These are phyloP conservation scores for Lycium barbarum DNA, from an alignment of 257 asterid genomes.

Conservation along the genomic window DNA sequence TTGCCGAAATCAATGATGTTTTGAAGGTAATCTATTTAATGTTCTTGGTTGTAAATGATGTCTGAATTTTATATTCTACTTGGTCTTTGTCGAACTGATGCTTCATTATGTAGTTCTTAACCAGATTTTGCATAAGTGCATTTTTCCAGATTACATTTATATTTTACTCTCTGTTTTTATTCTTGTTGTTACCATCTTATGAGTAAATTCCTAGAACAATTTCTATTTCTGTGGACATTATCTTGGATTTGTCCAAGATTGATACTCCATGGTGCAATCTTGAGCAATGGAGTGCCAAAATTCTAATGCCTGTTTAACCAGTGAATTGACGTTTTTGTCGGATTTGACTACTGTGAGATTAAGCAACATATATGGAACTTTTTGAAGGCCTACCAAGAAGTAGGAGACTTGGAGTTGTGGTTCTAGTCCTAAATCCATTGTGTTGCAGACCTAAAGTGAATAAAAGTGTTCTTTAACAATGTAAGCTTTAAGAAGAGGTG, in stretches of 20 bases:
- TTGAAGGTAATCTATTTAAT: conserved; percentile 65
- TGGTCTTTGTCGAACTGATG: conserved; percentile 18
- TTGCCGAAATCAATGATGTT: conserved; percentile 82
- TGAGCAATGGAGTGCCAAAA: conserved; percentile 1
- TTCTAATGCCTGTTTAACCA: not conserved
- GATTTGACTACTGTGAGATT: conserved; percentile 15
- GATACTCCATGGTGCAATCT: not conserved
- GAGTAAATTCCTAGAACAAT: not conserved
- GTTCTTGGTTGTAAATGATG: conserved; percentile 1
- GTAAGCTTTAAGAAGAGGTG: conserved; percentile 16
- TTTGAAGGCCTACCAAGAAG: conserved; percentile 14
- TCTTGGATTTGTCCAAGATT: not conserved
- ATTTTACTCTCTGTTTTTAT: not conserved
- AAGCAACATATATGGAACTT: conserved; percentile 15
- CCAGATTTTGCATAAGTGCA: not conserved
- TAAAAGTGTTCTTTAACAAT: not conserved
- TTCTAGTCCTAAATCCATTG: not conserved
- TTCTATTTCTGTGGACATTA: conserved; percentile 18
- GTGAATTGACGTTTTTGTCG: not conserved
- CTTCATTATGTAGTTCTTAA: conserved; percentile 19
- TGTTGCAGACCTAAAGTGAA: conserved; percentile 12
- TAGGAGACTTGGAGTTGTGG: not conserved
- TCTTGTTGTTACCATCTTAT: conserved; percentile 2
- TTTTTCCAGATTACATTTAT: not conserved
- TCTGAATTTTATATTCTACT: not conserved